phyloP scores from a whole-genome alignment of 306 rosid genomes.

The Pyrus pyrifolia region DNA sequence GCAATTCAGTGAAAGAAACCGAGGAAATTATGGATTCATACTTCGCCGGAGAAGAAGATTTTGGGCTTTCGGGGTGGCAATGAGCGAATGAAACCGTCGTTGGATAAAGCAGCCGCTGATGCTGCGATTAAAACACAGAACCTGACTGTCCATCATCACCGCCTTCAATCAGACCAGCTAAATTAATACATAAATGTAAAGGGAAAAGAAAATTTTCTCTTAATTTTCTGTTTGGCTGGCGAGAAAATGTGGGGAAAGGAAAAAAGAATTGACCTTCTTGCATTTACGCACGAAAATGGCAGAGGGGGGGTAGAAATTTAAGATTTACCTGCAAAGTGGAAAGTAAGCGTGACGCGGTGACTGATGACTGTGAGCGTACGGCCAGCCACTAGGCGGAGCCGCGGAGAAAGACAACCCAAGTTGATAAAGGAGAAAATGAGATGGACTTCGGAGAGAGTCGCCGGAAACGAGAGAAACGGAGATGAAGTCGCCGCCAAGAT shows the following conservation, averaged over 20 bases:
- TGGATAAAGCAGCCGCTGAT: conserved; percentile 14
- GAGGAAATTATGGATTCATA: neutral
- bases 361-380: neutral
- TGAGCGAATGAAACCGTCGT: neutral
- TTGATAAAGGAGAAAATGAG: neutral
- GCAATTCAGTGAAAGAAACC: neutral
- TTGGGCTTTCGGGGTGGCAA: neutral
- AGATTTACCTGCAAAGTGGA: neutral
- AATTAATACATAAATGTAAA: neutral
- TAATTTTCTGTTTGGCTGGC: neutral
- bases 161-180: conserved; percentile 32
- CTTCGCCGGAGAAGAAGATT: conserved; percentile 22
- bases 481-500: too few relatives aligned
- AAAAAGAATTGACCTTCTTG: neutral
- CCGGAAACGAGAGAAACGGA: too few relatives aligned
- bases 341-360: neutral
- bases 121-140: conserved; percentile 30
- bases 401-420: too few relatives aligned
- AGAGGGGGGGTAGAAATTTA: neutral
- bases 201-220: neutral
- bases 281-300: neutral
- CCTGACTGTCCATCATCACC: conserved; percentile 46
- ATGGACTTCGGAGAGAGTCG: too few relatives aligned
- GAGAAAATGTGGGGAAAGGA: neutral
- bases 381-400: neutral